These are phyloP conservation scores for Diplodia mutila DNA, from an alignment of 2,329 filamentous ascomycete genomes.

Conservation along the genomic window DNA sequence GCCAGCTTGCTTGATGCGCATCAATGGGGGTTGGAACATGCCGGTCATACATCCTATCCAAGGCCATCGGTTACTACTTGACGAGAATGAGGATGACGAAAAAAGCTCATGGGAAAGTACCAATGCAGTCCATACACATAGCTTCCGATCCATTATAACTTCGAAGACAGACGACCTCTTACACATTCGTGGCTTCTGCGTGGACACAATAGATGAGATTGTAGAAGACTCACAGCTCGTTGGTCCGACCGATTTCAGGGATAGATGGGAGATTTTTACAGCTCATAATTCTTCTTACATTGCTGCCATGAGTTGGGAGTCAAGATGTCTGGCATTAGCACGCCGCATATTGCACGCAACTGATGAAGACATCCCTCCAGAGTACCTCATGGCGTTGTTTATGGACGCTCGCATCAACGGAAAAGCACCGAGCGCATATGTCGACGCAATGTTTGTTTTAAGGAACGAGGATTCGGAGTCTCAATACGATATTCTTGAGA, in stretches of 20 bases:
- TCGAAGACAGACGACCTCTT: neutral
- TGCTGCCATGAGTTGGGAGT: neutral
- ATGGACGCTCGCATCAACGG: neutral
- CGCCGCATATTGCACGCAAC: neutral
- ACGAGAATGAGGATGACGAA: neutral
- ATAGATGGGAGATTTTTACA: neutral
- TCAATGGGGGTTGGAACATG: rapidly evolving
- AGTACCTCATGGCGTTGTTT: neutral
- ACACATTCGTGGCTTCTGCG: neutral
- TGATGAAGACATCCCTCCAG: neutral
- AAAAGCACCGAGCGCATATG: neutral
- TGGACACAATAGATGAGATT: neutral
- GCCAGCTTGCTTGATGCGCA: neutral
- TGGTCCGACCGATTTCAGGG: neutral
- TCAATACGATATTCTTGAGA: neutral
- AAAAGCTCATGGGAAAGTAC: rapidly evolving
- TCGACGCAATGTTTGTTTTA: neutral
- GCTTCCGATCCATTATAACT: rapidly evolving
- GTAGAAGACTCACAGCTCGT: neutral
- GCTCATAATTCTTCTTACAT: neutral
- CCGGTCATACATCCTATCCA: rapidly evolving
- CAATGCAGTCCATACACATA: neutral
- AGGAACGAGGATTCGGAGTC: neutral
- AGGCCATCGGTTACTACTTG: rapidly evolving
- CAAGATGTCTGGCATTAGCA: neutral